Conservation (phyloP, 805 yeast species). For the Diddensiella santjacobensis region DNA sequence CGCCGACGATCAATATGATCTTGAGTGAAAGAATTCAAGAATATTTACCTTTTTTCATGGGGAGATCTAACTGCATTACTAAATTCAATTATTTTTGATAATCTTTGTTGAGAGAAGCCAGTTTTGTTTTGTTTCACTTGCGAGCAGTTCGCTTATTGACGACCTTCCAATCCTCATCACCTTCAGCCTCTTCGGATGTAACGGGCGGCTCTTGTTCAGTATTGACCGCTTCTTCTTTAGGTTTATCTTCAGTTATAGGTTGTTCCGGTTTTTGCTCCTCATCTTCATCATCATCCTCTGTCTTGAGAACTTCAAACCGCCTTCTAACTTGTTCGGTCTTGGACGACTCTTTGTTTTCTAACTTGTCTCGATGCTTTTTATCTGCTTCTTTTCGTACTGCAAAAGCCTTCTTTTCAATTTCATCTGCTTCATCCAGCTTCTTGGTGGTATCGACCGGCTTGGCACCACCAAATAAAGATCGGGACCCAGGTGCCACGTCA, state of each 20-base stretch:
- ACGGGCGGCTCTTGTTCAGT: constrained; percentile 11
- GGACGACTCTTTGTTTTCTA: constrained; percentile 7
- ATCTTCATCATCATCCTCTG: constrained; percentile 42
- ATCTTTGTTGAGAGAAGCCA: no score
- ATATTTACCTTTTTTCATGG: no score
- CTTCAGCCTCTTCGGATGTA: constrained; percentile 23
- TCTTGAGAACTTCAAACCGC: constrained; percentile 42
- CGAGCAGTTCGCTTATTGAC: constrained; percentile 21
- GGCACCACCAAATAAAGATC: constrained; percentile 72
- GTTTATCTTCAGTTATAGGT: constrained; percentile 6
- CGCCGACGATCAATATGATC: no score
- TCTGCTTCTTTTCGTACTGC: constrained; percentile 15
- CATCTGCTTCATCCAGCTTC: constrained; percentile 60
- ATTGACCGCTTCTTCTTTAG: constrained; percentile 11
- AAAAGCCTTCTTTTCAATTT: constrained; percentile 23
- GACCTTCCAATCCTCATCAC: constrained; percentile 26
- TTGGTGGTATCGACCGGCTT: constrained; percentile 78
- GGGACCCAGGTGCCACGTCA: constrained; percentile 33
- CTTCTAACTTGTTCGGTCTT: constrained; percentile 20
- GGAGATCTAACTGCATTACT: no score
- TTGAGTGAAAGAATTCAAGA: no score
- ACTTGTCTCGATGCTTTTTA: constrained; percentile 5
- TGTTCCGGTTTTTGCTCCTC: constrained; percentile 11
- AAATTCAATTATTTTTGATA: no score
- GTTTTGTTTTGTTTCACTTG: no score